Conservation (phyloP, 2,329 filamentous ascomycete species). For the Colletotrichum sp. region DNA sequence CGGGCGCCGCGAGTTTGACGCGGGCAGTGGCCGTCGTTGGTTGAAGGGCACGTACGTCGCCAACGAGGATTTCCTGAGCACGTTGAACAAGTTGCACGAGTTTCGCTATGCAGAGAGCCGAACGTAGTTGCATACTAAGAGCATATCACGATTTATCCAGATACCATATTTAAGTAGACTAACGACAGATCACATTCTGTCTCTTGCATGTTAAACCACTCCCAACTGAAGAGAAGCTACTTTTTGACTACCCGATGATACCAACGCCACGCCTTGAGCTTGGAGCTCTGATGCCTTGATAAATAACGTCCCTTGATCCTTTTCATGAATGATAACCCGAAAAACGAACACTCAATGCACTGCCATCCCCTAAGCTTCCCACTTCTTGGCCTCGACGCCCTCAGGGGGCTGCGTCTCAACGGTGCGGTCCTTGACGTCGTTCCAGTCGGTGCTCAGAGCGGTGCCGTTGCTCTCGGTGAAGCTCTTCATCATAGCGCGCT, state of each 20-base stretch:
- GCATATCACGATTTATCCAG: background rate
- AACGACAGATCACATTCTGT: background rate
- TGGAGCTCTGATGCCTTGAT: background rate
- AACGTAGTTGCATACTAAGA: background rate
- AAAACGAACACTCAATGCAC: background rate
- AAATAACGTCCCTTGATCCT: background rate
- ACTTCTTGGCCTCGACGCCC: conserved; percentile 79
- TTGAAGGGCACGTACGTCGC: conserved; percentile 86
- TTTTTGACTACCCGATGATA: background rate
- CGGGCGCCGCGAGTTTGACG: conserved; percentile 78
- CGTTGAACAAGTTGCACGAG: background rate
- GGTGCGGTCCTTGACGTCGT: conserved; percentile 73
- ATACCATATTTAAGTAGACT: background rate
- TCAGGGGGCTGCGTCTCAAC: conserved; percentile 79
- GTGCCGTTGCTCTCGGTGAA: conserved; percentile 95
- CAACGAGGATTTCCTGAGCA: conserved; percentile 47
- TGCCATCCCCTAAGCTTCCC: conserved; percentile 38
- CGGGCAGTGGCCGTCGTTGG: conserved; percentile 72
- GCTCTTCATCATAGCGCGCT: conserved; percentile 97
- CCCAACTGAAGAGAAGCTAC: background rate
- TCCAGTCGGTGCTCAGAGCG: conserved; percentile 89
- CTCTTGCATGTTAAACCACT: background rate
- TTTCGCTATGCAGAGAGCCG: background rate
- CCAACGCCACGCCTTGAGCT: background rate
- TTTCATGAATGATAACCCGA: background rate